Evolutionary conservation across 768 basidiomycete species (phyloP).

Genomic region (Tephrocybe rancida): DNA sequence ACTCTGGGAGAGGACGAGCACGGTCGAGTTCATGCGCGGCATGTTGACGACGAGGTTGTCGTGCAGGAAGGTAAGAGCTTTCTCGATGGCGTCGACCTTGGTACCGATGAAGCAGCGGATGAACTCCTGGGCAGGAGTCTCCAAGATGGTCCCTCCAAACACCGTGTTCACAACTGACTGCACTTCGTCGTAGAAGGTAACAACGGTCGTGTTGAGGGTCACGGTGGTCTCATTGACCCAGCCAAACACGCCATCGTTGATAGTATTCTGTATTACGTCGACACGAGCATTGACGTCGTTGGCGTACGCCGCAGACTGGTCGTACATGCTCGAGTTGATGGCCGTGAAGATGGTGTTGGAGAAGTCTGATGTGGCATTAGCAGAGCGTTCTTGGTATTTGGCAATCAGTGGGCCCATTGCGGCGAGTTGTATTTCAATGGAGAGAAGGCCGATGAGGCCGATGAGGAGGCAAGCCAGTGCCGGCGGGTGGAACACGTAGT

Average conservation of each 20-base stretch:
- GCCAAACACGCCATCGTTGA: slow-evolving; percentile 89
- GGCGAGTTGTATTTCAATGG: slow-evolving; percentile 84
- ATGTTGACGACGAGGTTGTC: slow-evolving; percentile 83
- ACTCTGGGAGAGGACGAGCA: slow-evolving; percentile 75
- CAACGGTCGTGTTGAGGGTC: slow-evolving; percentile 84
- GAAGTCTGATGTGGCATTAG: slow-evolving; percentile 64
- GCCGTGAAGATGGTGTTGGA: slow-evolving; percentile 70
- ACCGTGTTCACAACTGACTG: slow-evolving; percentile 75
- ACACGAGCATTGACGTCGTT: slow-evolving; percentile 75
- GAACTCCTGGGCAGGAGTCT: slow-evolving; percentile 83
- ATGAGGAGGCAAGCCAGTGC: slow-evolving; percentile 91
- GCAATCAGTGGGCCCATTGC: slow-evolving; percentile 74
- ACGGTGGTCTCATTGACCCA: slow-evolving; percentile 94
- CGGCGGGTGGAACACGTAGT: slow-evolving; percentile 90
- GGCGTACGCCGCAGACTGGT: slow-evolving; percentile 80
- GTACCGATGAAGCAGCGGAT: slow-evolving; percentile 88
- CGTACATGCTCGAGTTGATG: slow-evolving; percentile 83
- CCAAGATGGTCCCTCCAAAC: slow-evolving; percentile 85
- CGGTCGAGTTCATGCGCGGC: slow-evolving; percentile 72
- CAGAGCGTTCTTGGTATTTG: slow-evolving; percentile 66
- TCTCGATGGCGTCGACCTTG: slow-evolving; percentile 86
- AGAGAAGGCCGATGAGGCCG: slow-evolving; percentile 87
- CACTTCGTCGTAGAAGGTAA: slow-evolving; percentile 83
- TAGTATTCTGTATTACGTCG: slow-evolving; percentile 64
- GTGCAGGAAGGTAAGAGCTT: slow-evolving; percentile 89